Evolutionary conservation across 441 rosid species (phyloP).

Genomic region (Syzygium syzygioides): DNA sequence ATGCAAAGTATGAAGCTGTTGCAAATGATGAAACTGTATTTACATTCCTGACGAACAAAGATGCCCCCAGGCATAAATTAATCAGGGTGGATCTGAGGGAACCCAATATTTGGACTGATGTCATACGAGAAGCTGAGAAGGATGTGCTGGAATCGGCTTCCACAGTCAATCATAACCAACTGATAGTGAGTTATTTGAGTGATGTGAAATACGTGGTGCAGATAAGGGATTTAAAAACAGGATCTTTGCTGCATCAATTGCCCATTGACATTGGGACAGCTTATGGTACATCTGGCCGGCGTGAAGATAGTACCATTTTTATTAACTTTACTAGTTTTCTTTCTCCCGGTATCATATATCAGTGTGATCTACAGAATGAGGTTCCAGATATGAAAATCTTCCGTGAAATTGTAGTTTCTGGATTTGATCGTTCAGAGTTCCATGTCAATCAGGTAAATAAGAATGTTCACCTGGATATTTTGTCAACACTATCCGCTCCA

Average conservation of each 20-base stretch:
- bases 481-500: neutral
- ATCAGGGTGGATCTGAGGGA: constrained; percentile 76
- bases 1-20: constrained; percentile 51
- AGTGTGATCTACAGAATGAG: constrained; percentile 55
- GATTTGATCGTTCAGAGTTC: constrained; percentile 69
- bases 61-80: constrained; percentile 81
- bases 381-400: constrained; percentile 71
- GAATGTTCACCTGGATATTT: neutral
- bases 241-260: constrained; percentile 67
- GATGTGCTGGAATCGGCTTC: constrained; percentile 76
- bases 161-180: constrained; percentile 62
- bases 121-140: constrained; percentile 64
- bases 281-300: constrained; percentile 56
- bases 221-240: constrained; percentile 74
- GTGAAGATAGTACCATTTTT: constrained; percentile 55
- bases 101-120: constrained; percentile 70
- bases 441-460: constrained; percentile 66
- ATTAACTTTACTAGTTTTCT: constrained; percentile 79
- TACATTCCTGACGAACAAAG: constrained; percentile 79
- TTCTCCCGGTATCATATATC: constrained; percentile 78
- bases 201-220: constrained; percentile 82
- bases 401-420: constrained; percentile 69
- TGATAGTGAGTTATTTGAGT: constrained; percentile 79
- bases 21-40: constrained; percentile 80
- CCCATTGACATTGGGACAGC: constrained; percentile 81